These are phyloP conservation scores for Candida glucosophila DNA, from an alignment of 1,139 yeast genomes.

Conservation along the genomic window DNA sequence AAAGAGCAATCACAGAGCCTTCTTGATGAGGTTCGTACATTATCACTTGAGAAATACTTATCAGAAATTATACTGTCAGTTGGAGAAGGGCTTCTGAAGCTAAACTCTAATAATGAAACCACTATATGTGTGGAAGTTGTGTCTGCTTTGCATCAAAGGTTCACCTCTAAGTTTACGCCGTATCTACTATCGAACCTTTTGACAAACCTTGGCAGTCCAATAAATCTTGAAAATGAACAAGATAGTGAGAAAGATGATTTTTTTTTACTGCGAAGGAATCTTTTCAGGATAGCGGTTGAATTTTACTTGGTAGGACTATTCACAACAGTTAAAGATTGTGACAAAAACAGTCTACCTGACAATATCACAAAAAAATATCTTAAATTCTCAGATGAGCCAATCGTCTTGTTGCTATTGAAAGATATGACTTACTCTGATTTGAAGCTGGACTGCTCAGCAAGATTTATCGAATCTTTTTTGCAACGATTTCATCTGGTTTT, in stretches of 20 bases:
- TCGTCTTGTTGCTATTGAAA: constrained; percentile 43
- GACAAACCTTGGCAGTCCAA: constrained; percentile 35
- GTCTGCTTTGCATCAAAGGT: constrained; percentile 73
- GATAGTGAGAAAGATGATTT: constrained; percentile 32
- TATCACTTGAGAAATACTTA: constrained; percentile 69
- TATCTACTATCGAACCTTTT: constrained; percentile 22
- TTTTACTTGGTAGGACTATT: constrained; percentile 56
- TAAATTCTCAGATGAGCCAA: constrained; percentile 20
- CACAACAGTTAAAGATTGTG: constrained; percentile 28
- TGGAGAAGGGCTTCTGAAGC: constrained; percentile 53
- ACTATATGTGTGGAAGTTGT: constrained; percentile 58
- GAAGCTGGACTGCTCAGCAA: constrained; percentile 37
- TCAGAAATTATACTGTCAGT: constrained; percentile 61
- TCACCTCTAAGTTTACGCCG: constrained; percentile 45
- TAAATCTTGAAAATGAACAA: constrained; percentile 27
- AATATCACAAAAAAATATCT: constrained; percentile 11
- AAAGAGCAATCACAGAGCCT: constrained; percentile 30
- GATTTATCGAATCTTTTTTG: constrained; percentile 40
- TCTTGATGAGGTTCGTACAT: constrained; percentile 51
- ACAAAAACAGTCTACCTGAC: constrained; percentile 18
- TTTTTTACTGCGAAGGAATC: constrained; percentile 32
- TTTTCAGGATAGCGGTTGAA: constrained; percentile 53
- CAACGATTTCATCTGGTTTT: constrained; percentile 34
- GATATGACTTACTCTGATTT: constrained; percentile 46
- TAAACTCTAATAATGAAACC: constrained; percentile 51